Conservation (phyloP, 108 stramenopile genomes). For the Skeletonema grethae region DNA sequence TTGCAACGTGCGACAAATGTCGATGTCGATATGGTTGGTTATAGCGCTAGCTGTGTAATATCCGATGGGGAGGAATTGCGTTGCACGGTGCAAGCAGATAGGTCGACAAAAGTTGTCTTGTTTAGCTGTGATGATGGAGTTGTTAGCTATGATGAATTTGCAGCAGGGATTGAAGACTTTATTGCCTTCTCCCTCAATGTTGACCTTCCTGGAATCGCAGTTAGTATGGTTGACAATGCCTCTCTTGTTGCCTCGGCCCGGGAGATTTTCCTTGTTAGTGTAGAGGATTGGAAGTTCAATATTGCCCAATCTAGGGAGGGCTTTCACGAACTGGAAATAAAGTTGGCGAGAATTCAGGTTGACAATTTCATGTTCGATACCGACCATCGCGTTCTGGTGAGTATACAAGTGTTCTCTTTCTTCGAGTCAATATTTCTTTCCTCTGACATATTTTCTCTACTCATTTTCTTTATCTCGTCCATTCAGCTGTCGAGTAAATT, state of each 20-base stretch:
- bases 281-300: constrained; percentile 29
- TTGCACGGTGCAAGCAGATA: constrained; percentile 70
- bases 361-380: constrained; percentile 80
- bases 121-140: constrained; percentile 33
- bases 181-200: constrained; percentile 53
- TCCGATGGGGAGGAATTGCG: constrained; percentile 46
- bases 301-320: constrained; percentile 75
- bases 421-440: background rate
- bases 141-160: constrained; percentile 2
- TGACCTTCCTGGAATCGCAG: constrained; percentile 50
- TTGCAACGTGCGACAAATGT: constrained; percentile 24
- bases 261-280: constrained; percentile 61
- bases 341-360: constrained; percentile 59
- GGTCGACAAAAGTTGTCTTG: constrained; percentile 77
- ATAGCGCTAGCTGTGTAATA: constrained; percentile 49
- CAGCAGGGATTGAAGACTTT: constrained; percentile 46
- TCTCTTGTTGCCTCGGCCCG: constrained; percentile 41
- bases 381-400: constrained; percentile 74
- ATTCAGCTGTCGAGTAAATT: constrained; percentile 55
- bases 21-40: constrained; percentile 78
- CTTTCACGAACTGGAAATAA: constrained; percentile 74
- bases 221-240: constrained; percentile 74
- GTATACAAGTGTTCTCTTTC: constrained; percentile 8
- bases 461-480: too few species aligned
- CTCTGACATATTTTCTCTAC: background rate